Percentiles rank a stretch among this genome's conserved stretches.
Evolutionary conservation across 2,329 filamentous ascomycete genomes (phyloP).

Genomic region (Cladosporium austrohemisphaericum): DNA sequence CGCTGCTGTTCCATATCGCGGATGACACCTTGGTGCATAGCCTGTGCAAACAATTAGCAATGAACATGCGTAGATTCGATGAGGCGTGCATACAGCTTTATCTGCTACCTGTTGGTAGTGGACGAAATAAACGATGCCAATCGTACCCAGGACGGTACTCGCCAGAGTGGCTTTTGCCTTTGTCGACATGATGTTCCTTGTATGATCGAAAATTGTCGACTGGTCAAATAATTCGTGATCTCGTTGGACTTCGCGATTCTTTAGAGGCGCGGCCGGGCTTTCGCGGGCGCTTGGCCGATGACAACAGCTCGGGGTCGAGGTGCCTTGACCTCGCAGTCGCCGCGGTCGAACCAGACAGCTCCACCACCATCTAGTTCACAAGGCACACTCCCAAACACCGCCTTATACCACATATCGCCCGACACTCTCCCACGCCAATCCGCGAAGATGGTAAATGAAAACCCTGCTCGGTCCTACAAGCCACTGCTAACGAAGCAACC

Average conservation of each 20-base stretch:
- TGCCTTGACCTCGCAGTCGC: no score
- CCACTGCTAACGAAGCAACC: conserved; percentile 15
- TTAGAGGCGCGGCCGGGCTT: neutral
- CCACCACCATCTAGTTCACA: conserved; percentile 1
- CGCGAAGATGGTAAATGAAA: conserved; percentile 2
- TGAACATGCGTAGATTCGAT: conserved; percentile 4
- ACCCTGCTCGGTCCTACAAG: no score
- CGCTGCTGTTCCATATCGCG: conserved; percentile 93
- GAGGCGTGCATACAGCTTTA: conserved; percentile 62
- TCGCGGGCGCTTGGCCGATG: conserved; percentile 1
- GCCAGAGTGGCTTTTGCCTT: conserved; percentile 83
- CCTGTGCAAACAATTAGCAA: conserved; percentile 50
- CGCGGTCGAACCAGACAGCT: neutral
- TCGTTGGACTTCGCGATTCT: no score
- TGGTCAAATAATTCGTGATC: no score
- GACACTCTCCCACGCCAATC: neutral
- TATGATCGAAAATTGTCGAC: neutral
- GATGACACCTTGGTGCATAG: conserved; percentile 92
- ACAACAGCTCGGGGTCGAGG: neutral
- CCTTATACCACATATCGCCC: neutral
- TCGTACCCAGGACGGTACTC: conserved; percentile 71
- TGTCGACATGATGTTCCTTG: conserved; percentile 65
- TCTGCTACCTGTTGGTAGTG: conserved; percentile 86
- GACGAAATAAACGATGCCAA: conserved; percentile 75
- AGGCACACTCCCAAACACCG: neutral